Evolutionary conservation across 129 eudicot genomes (phyloP).

Genomic region (Centella asiatica): DNA sequence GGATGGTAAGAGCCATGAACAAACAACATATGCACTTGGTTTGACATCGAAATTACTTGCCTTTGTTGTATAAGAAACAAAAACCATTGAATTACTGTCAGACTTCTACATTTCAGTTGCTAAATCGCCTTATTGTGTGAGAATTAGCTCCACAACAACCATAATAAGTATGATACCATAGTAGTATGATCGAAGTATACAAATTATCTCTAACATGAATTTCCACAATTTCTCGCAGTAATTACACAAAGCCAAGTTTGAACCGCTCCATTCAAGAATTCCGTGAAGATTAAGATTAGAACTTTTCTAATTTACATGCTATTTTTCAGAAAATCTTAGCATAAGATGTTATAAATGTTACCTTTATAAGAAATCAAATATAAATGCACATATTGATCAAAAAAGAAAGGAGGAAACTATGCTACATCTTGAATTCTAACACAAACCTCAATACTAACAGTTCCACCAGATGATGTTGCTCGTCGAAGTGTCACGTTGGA

Average conservation of each 20-base stretch:
- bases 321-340: no score
- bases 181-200: no score
- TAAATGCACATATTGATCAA: neutral
- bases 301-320: neutral
- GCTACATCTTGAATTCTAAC: neutral
- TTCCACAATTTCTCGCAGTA: neutral
- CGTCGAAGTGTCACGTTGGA: conserved; percentile 53
- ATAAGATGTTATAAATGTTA: neutral
- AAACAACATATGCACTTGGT: neutral
- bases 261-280: neutral
- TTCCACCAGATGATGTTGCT: conserved; percentile 40
- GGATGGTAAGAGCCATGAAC: neutral
- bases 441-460: conserved; percentile 55
- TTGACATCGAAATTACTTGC: neutral
- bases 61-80: neutral
- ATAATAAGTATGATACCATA: no score
- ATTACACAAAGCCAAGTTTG: neutral
- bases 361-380: neutral
- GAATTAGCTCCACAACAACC: no score
- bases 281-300: neutral
- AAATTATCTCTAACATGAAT: neutral
- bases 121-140: no score
- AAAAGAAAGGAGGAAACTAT: neutral
- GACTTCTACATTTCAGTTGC: no score
- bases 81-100: no score